phyloP scores from a whole-genome alignment of 2,329 filamentous ascomycete species.

The Aspergillus thermomutatus region DNA sequence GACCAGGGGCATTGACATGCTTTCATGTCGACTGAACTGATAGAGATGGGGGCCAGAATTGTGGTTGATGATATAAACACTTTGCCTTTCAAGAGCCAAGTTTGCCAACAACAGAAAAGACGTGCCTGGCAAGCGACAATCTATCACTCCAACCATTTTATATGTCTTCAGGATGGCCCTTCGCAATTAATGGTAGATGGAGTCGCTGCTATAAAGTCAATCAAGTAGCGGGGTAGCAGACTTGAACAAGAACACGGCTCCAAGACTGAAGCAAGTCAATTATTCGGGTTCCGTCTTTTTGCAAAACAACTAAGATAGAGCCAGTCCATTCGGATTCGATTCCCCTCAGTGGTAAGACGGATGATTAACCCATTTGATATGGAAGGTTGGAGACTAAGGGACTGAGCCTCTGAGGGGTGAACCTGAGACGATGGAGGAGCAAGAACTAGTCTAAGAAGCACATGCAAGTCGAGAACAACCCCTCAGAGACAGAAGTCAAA shows the following conservation, averaged over 20 bases:
- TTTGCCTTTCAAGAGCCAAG: too few species aligned
- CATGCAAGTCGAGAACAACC: not conserved
- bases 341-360: not conserved
- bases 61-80: too few species aligned
- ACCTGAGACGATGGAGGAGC: not conserved
- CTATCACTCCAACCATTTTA: not conserved
- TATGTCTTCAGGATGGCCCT: not conserved
- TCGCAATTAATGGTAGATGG: not conserved
- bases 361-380: not conserved
- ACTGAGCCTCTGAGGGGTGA: not conserved
- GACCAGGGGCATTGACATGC: not conserved
- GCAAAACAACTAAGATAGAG: not conserved
- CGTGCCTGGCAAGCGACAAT: not conserved
- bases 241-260: too few species aligned
- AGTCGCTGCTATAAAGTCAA: not conserved
- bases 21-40: not conserved
- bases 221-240: not conserved
- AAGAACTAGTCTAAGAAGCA: not conserved
- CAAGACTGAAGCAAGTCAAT: not conserved
- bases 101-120: not conserved
- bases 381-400: not conserved
- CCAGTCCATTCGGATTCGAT: too few species aligned
- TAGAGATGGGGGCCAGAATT: not conserved
- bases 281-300: not conserved
- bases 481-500: conserved; percentile 1